Percentiles rank a stretch among this genome's conserved stretches.
phyloP scores from a whole-genome alignment of 2,329 filamentous ascomycete genomes.

The Beauveria asiatica region DNA sequence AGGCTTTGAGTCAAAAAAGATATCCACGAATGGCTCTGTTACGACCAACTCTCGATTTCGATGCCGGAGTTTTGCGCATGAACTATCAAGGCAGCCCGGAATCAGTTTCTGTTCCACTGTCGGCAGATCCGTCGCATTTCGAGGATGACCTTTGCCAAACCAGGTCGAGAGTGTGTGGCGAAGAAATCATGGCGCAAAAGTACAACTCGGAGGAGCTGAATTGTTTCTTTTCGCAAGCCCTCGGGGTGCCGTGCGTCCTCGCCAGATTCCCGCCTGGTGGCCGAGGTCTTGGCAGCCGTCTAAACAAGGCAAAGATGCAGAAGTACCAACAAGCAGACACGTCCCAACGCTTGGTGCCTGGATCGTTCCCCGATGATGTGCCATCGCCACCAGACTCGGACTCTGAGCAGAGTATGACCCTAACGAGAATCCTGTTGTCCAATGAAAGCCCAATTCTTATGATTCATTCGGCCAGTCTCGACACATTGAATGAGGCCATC shows the following conservation, averaged over 20 bases:
- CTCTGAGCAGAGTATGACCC: constrained; percentile 28
- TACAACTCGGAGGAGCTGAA: constrained; percentile 62
- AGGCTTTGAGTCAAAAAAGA: constrained; percentile 79
- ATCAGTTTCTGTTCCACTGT: constrained; percentile 51
- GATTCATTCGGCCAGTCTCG: constrained; percentile 72
- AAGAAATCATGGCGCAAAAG: constrained; percentile 59
- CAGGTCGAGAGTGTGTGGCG: constrained; percentile 72
- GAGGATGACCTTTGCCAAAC: constrained; percentile 30
- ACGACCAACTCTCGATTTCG: constrained; percentile 64
- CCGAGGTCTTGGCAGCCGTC: constrained; percentile 50
- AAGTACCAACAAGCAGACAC: constrained; percentile 37
- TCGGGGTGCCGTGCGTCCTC: constrained; percentile 74
- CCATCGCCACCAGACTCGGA: constrained; percentile 52
- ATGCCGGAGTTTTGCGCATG: constrained; percentile 56
- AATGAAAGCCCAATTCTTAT: constrained; percentile 93
- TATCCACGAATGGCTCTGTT: constrained; percentile 84
- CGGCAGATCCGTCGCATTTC: constrained; percentile 55
- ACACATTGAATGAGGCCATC: constrained; percentile 68
- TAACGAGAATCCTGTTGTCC: constrained; percentile 62
- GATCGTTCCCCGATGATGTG: constrained; percentile 41
- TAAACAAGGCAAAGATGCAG: constrained; percentile 63
- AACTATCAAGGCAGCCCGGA: constrained; percentile 31
- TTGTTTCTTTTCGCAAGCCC: constrained; percentile 64
- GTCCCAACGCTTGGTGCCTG: constrained; percentile 32
- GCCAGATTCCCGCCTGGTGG: constrained; percentile 72